These are phyloP conservation scores for Calocybe indica DNA, from an alignment of 768 basidiomycete genomes.

Conservation along the genomic window DNA sequence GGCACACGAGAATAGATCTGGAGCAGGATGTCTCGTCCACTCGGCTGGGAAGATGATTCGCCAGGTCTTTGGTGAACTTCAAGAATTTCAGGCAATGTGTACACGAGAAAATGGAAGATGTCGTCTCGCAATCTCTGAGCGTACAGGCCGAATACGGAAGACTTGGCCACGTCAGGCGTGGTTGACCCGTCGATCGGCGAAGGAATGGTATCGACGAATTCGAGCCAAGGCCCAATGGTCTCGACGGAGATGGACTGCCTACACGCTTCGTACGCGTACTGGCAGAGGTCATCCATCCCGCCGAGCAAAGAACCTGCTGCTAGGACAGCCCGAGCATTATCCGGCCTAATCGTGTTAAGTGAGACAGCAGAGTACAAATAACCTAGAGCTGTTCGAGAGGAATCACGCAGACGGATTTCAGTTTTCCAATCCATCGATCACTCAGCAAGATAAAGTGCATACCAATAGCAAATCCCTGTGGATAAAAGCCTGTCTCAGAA, in stretches of 20 bases:
- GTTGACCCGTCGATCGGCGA: constrained; percentile 42
- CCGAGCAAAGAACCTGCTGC: constrained; percentile 82
- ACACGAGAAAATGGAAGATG: constrained; percentile 72
- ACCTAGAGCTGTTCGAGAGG: constrained; percentile 51
- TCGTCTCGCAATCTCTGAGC: constrained; percentile 72
- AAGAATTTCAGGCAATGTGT: constrained; percentile 63
- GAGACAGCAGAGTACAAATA: constrained; percentile 76
- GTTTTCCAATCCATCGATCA: background rate
- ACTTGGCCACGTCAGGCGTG: constrained; percentile 41
- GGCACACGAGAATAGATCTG: constrained; percentile 76
- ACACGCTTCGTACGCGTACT: constrained; percentile 74
- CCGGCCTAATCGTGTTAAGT: constrained; percentile 58
- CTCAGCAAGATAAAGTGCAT: constrained; percentile 8
- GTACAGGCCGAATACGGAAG: constrained; percentile 71
- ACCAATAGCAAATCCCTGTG: constrained; percentile 75
- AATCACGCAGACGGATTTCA: constrained; percentile 10
- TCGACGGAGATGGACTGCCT: constrained; percentile 70
- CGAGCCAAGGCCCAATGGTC: constrained; percentile 71
- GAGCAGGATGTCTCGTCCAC: constrained; percentile 64
- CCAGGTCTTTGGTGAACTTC: constrained; percentile 38
- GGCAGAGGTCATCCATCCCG: constrained; percentile 82
- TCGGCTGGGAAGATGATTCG: constrained; percentile 33
- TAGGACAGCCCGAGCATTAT: constrained; percentile 81
- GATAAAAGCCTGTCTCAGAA: constrained; percentile 10
- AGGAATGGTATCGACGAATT: constrained; percentile 62